phyloP scores from a whole-genome alignment of 192 early-diverging fungal species.

The Entophlyctis helioformis region DNA sequence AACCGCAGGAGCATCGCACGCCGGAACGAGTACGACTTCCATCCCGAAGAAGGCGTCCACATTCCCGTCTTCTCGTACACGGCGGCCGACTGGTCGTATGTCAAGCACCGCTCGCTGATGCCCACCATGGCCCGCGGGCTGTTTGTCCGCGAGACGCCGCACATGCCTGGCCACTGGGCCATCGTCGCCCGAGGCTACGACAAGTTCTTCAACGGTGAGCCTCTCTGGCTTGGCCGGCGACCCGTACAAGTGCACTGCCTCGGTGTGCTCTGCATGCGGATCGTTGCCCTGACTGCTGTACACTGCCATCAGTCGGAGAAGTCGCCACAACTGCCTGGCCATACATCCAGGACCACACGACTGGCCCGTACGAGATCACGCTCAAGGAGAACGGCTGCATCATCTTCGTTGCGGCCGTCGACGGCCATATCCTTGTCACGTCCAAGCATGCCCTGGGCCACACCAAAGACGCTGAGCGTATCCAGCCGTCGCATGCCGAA shows the following conservation, averaged over 20 bases:
- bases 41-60: too few species aligned
- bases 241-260: not conserved
- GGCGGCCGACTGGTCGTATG: slow-evolving; percentile 6
- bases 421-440: slow-evolving; percentile 63
- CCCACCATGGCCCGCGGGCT: slow-evolving; percentile 74
- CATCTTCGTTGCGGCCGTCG: slow-evolving; percentile 64
- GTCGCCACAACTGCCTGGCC: slow-evolving; percentile 26
- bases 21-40: too few species aligned
- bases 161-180: slow-evolving; percentile 18
- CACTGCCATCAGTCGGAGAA: slow-evolving; percentile 9
- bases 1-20: too few species aligned
- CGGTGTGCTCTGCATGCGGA: too few species aligned
- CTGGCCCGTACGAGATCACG: slow-evolving; percentile 81
- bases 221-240: too few species aligned
- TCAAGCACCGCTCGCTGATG: slow-evolving; percentile 17
- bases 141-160: slow-evolving; percentile 29
- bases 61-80: slow-evolving; percentile 16
- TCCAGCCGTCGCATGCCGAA: slow-evolving; percentile 40
- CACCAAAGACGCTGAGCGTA: not conserved
- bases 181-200: slow-evolving; percentile 88
- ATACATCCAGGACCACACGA: slow-evolving; percentile 45
- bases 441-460: slow-evolving; percentile 69
- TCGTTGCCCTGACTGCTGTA: not conserved
- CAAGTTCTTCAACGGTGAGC: slow-evolving; percentile 85
- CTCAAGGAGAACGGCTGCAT: slow-evolving; percentile 97